Evolutionary conservation across 352 stramenopile genomes (phyloP).

Genomic region (Pythium dissimile): DNA sequence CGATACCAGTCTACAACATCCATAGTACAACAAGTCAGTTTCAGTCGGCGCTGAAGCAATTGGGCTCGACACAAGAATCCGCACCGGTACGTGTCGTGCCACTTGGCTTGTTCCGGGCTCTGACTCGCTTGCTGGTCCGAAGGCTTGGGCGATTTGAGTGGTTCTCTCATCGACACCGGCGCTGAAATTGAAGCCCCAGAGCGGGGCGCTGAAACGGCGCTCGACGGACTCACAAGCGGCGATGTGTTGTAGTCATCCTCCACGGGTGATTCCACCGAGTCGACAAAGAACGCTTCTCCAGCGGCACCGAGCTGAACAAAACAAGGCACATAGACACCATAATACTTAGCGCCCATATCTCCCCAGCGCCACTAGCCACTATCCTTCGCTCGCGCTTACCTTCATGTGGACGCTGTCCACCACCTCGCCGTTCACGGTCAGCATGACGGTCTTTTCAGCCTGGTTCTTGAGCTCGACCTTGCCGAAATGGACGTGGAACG

Average conservation of each 20-base stretch:
- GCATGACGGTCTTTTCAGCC: conserved; percentile 16
- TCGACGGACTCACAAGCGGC: conserved; percentile 42
- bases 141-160: background rate
- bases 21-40: background rate
- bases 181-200: no score
- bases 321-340: background rate
- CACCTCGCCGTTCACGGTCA: conserved; percentile 41
- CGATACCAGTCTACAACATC: conserved; percentile 13
- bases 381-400: conserved; percentile 38
- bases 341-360: no score
- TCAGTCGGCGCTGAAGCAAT: no score
- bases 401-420: conserved; percentile 70
- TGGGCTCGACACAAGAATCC: no score
- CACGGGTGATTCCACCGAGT: conserved; percentile 50
- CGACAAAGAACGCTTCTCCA: conserved; percentile 79
- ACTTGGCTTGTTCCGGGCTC: conserved; percentile 15
- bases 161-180: no score
- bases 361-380: no score
- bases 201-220: background rate
- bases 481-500: conserved; percentile 84
- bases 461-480: conserved; percentile 34
- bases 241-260: conserved; percentile 68
- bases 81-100: conserved; percentile 32
- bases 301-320: conserved; percentile 40
- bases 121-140: background rate